phyloP scores from a whole-genome alignment of 805 yeast genomes.

The Ogataea philodendri region DNA sequence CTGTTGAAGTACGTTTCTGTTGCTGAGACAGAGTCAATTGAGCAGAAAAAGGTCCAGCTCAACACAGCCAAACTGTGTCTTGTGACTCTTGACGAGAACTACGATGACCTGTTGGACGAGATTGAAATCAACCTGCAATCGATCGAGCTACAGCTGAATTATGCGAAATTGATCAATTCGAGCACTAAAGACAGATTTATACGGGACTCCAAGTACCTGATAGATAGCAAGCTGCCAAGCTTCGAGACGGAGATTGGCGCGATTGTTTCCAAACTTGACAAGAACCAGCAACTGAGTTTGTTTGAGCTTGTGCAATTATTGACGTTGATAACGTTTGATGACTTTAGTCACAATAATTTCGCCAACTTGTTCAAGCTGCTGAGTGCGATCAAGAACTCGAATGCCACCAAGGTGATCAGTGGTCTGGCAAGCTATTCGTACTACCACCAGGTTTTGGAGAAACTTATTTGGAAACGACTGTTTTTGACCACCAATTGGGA shows the following conservation, averaged over 20 bases:
- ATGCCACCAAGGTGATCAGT: constrained; percentile 13
- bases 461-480: constrained; percentile 58
- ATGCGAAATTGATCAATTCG: constrained; percentile 30
- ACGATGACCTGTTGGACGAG: constrained; percentile 33
- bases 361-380: constrained; percentile 52
- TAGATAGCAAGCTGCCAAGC: constrained; percentile 20
- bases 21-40: constrained; percentile 40
- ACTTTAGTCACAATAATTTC: constrained; percentile 46
- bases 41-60: constrained; percentile 52
- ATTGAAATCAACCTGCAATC: constrained; percentile 43
- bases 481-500: constrained; percentile 54
- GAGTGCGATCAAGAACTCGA: constrained; percentile 39
- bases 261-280: constrained; percentile 33
- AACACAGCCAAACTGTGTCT: constrained; percentile 72
- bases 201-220: constrained; percentile 23
- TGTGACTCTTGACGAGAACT: constrained; percentile 39
- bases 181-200: constrained; percentile 23
- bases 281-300: constrained; percentile 39
- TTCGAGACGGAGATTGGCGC: constrained; percentile 18
- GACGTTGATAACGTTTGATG: constrained; percentile 43
- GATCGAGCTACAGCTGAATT: constrained; percentile 28
- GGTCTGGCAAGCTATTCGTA: constrained; percentile 7
- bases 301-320: constrained; percentile 50
- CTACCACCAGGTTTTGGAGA: constrained; percentile 24
- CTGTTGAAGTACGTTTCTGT: constrained; percentile 42